Percentiles rank a stretch among this genome's conserved stretches.
phyloP scores from a whole-genome alignment of 192 early-diverging fungal genomes.

The Coemansia sp. region DNA sequence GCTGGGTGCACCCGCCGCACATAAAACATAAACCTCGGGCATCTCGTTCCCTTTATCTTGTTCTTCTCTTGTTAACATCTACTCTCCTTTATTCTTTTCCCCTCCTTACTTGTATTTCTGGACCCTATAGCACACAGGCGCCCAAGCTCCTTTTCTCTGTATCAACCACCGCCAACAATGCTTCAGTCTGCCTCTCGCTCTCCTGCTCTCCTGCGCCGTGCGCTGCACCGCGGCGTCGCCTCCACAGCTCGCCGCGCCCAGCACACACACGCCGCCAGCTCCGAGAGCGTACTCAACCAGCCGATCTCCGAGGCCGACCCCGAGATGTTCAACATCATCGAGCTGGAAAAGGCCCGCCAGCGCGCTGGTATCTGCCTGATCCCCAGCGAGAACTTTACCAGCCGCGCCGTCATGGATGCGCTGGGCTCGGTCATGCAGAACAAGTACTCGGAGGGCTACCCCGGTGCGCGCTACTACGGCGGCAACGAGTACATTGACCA shows the following conservation, averaged over 20 bases:
- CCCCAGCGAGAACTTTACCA: slow-evolving; percentile 99
- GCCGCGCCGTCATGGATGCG: slow-evolving; percentile 90
- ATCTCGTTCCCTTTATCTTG: too few relatives aligned
- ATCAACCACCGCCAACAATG: neutral
- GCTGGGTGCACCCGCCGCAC: too few relatives aligned
- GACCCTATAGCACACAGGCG: too few relatives aligned
- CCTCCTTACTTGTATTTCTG: too few relatives aligned
- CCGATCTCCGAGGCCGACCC: slow-evolving; percentile 76
- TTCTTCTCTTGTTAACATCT: too few relatives aligned
- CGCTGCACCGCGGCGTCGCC: neutral
- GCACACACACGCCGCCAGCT: slow-evolving; percentile 18
- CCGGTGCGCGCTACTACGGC: slow-evolving; percentile 96
- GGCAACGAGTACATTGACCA: slow-evolving; percentile 98
- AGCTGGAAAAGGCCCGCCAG: slow-evolving; percentile 93
- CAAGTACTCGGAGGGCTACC: slow-evolving; percentile 99
- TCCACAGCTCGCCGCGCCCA: neutral
- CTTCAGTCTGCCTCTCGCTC: neutral
- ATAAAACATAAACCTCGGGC: too few relatives aligned
- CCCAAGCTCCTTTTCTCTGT: too few relatives aligned
- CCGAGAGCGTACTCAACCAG: slow-evolving; percentile 62
- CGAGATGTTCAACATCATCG: slow-evolving; percentile 91
- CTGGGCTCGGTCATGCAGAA: slow-evolving; percentile 98
- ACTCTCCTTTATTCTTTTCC: too few relatives aligned
- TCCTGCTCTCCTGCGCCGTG: neutral
- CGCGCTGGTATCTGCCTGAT: slow-evolving; percentile 90